Conservation (phyloP, 2,329 filamentous ascomycete species). For the Ceratocystis papillata region DNA sequence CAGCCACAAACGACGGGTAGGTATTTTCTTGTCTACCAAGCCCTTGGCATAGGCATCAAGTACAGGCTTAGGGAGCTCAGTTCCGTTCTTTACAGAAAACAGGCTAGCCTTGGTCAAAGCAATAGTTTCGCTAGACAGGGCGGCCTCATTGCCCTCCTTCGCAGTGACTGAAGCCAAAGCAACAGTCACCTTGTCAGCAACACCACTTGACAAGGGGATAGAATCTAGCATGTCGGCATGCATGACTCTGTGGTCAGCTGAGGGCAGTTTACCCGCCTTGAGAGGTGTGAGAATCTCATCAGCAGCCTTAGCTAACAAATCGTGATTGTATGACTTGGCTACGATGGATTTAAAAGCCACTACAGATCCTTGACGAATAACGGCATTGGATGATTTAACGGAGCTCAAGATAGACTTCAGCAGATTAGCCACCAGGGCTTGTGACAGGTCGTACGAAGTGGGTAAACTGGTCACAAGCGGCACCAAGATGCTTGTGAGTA, state of each 20-base stretch:
- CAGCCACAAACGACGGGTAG: constrained; percentile 70
- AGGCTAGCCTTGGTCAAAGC: constrained; percentile 56
- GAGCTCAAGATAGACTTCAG: constrained; percentile 83
- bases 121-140: constrained; percentile 63
- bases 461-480: constrained; percentile 63
- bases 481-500: constrained; percentile 67
- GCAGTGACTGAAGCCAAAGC: constrained; percentile 57
- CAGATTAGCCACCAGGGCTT: constrained; percentile 58
- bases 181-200: constrained; percentile 55
- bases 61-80: constrained; percentile 53
- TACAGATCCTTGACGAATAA: constrained; percentile 64
- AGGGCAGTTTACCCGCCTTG: constrained; percentile 72
- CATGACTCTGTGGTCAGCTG: constrained; percentile 71
- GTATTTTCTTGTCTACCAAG: constrained; percentile 70
- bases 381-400: constrained; percentile 75
- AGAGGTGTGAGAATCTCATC: constrained; percentile 71
- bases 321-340: constrained; percentile 46
- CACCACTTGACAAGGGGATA: constrained; percentile 48
- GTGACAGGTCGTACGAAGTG: constrained; percentile 62
- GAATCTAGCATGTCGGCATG: constrained; percentile 70
- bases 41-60: constrained; percentile 69
- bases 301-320: constrained; percentile 53
- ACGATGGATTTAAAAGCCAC: constrained; percentile 64
- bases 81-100: constrained; percentile 50
- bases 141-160: constrained; percentile 83